Percentiles rank a stretch among this genome's conserved stretches.
These are phyloP conservation scores for Penicillium macrosclerotiorum DNA, from an alignment of 495 filamentous ascomycete genomes.

Conservation along the genomic window DNA sequence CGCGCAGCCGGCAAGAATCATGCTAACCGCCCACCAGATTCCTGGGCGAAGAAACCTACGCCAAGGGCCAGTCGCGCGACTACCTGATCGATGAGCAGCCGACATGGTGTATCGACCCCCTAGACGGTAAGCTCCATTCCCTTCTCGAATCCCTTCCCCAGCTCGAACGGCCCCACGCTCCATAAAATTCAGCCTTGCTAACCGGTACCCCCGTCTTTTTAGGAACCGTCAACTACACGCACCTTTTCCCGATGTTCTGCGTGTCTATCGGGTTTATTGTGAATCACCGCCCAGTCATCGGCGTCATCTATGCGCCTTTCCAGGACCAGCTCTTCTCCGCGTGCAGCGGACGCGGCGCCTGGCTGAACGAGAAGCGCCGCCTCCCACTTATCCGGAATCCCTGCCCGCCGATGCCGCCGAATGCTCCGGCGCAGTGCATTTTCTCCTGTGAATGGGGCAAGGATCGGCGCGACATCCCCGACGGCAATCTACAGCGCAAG, in stretches of 20 bases:
- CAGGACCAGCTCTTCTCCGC: conserved; percentile 63
- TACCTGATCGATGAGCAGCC: conserved; percentile 61
- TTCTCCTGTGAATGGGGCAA: conserved; percentile 74
- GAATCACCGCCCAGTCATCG: conserved; percentile 54
- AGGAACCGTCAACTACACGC: conserved; percentile 69
- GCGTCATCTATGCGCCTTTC: conserved; percentile 65
- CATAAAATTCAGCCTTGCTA: too few species aligned
- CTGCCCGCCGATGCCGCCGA: conserved; percentile 57
- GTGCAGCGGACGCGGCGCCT: conserved; percentile 59
- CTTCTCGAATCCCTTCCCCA: too few species aligned
- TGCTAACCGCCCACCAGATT: conserved; percentile 44
- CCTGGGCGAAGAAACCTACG: conserved; percentile 69
- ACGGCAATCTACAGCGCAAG: conserved; percentile 64
- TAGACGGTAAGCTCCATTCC: conserved; percentile 51
- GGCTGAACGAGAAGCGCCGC: conserved; percentile 59
- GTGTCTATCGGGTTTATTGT: conserved; percentile 64
- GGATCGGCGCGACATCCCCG: conserved; percentile 58
- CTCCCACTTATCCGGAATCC: conserved; percentile 59
- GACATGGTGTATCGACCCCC: conserved; percentile 69
- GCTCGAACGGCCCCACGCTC: too few species aligned
- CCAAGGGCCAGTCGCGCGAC: conserved; percentile 52
- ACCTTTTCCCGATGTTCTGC: conserved; percentile 73
- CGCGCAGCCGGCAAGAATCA: background rate
- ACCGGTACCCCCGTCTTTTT: background rate
- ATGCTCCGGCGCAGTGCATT: conserved; percentile 62